Evolutionary conservation across 225 moss, liverwort and hornwort species (phyloP).

Genomic region (Asterella californica): DNA sequence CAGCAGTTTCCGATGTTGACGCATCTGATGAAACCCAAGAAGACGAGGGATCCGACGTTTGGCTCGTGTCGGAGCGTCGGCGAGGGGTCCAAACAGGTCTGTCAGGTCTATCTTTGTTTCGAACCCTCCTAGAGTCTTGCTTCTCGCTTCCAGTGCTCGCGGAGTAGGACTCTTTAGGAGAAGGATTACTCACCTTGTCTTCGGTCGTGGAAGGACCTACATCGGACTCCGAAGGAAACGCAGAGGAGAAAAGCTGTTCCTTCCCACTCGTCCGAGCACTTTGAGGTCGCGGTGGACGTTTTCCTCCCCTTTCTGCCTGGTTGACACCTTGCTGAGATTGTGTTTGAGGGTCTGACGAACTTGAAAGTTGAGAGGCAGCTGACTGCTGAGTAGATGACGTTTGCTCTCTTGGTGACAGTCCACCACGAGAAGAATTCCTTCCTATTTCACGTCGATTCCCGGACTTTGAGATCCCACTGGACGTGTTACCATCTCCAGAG

Average conservation of each 20-base stretch:
- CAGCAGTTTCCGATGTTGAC: constrained; percentile 26
- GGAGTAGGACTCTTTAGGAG: constrained; percentile 47
- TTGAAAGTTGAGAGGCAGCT: constrained; percentile 36
- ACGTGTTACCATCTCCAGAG: constrained; percentile 43
- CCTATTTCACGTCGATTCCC: constrained; percentile 57
- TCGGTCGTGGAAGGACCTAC: constrained; percentile 39
- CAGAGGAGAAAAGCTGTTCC: constrained; percentile 47
- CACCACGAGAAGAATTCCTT: constrained; percentile 49
- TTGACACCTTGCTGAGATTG: constrained; percentile 45
- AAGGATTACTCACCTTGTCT: constrained; percentile 56
- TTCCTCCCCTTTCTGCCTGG: constrained; percentile 73
- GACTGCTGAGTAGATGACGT: constrained; percentile 29
- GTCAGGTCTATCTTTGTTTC: constrained; percentile 99
- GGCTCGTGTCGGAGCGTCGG: constrained; percentile 64
- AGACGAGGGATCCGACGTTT: constrained; percentile 34
- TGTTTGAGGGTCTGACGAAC: constrained; percentile 36
- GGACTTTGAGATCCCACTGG: constrained; percentile 42
- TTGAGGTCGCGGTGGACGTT: constrained; percentile 94
- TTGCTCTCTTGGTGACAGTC: constrained; percentile 41
- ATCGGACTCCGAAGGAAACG: constrained; percentile 54
- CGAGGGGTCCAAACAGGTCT: constrained; percentile 99
- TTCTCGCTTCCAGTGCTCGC: constrained; percentile 51
- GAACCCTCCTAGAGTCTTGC: constrained; percentile 85
- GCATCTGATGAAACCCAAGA: constrained; percentile 35
- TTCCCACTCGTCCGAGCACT: constrained; percentile 74